Evolutionary conservation across 345 rosid genomes (phyloP).

Genomic region (Balakata baccata): DNA sequence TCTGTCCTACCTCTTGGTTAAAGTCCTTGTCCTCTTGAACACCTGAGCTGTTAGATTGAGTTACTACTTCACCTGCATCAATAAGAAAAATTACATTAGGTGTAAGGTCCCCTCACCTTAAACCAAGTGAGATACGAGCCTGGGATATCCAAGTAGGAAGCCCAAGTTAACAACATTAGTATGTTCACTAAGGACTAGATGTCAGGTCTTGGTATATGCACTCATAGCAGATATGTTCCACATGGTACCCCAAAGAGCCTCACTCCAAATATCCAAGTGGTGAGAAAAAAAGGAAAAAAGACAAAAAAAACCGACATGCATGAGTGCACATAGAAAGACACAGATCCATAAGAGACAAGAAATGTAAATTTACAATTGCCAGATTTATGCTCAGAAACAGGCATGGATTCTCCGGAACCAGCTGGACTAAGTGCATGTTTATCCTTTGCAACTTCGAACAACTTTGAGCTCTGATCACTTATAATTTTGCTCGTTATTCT

Average conservation of each 20-base stretch:
- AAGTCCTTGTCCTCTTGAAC: conserved; percentile 29
- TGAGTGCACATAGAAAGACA: not conserved
- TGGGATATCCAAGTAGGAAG: not conserved
- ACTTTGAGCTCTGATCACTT: conserved; percentile 25
- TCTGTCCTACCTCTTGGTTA: conserved; percentile 28
- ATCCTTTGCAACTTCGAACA: conserved; percentile 20
- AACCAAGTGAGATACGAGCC: not conserved
- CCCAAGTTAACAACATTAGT: not conserved
- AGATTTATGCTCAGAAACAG: conserved; percentile 7
- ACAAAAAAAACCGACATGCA: not conserved
- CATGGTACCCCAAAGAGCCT: not conserved
- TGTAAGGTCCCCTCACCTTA: not conserved
- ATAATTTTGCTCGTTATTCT: conserved; percentile 17
- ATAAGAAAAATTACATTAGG: conserved; percentile 14
- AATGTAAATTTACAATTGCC: conserved; percentile 21
- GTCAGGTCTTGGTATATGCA: not conserved
- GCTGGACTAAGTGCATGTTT: conserved; percentile 23
- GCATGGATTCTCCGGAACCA: conserved; percentile 21
- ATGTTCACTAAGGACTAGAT: not conserved
- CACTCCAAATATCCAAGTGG: not conserved
- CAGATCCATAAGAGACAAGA: not conserved
- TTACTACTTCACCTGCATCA: conserved; percentile 31
- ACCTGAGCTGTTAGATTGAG: conserved; percentile 30
- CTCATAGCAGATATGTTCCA: not conserved
- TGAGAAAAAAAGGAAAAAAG: not conserved